These are phyloP conservation scores for Leccinum subgranulosum DNA, from an alignment of 768 basidiomycete species.

Conservation along the genomic window DNA sequence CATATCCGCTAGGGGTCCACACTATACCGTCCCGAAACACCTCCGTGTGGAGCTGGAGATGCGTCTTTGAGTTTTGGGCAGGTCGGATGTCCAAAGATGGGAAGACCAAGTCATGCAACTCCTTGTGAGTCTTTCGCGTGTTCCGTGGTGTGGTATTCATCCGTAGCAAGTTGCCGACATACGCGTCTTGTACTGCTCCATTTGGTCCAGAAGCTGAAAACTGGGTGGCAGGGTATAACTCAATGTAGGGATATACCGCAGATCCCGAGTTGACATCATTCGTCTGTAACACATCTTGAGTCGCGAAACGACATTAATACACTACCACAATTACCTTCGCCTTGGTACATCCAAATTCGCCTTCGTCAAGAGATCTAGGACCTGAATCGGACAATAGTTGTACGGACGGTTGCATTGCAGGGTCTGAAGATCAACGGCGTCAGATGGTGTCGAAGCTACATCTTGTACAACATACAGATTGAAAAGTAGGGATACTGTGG, in stretches of 20 bases:
- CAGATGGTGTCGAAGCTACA: background rate
- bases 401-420: constrained; percentile 16
- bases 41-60: constrained; percentile 32
- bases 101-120: constrained; percentile 14
- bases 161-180: background rate
- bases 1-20: constrained; percentile 29
- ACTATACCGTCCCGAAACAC: constrained; percentile 31
- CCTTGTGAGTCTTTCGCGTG: constrained; percentile 22
- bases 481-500: constrained; percentile 22
- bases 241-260: constrained; percentile 24
- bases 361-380: constrained; percentile 9
- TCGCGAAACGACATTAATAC: background rate
- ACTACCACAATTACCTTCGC: constrained; percentile 10
- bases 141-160: background rate
- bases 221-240: constrained; percentile 17
- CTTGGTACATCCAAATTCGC: background rate
- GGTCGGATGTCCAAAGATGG: constrained; percentile 9
- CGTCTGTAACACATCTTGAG: constrained; percentile 5
- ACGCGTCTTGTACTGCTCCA: background rate
- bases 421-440: constrained; percentile 5
- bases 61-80: constrained; percentile 27
- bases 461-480: constrained; percentile 20
- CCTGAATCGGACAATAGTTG: constrained; percentile 3
- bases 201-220: background rate
- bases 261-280: background rate